phyloP scores from a whole-genome alignment of 345 rosid genomes.

The Ceriops tagal region DNA sequence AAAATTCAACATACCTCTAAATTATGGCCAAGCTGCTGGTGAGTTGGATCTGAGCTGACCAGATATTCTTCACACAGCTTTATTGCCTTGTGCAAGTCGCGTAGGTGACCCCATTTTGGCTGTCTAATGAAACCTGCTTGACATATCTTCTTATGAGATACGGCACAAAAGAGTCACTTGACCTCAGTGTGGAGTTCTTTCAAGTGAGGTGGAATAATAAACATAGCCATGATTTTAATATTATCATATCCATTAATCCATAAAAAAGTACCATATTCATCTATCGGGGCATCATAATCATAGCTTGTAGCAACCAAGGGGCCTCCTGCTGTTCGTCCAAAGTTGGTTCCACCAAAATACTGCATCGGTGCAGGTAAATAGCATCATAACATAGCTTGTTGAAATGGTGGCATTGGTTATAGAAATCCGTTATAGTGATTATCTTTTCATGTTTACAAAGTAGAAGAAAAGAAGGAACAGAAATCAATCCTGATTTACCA shows the following conservation, averaged over 20 bases:
- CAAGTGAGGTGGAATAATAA: background rate
- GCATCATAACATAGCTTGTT: background rate
- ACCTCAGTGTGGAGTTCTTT: background rate
- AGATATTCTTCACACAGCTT: slow-evolving; percentile 54
- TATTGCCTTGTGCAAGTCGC: slow-evolving; percentile 51
- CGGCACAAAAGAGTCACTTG: too few relatives aligned
- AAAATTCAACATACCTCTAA: slow-evolving; percentile 36
- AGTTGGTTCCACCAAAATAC: slow-evolving; percentile 75
- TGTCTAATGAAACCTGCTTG: slow-evolving; percentile 54
- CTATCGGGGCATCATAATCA: slow-evolving; percentile 69
- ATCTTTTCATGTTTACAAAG: background rate
- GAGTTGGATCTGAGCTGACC: slow-evolving; percentile 46
- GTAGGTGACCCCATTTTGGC: slow-evolving; percentile 70
- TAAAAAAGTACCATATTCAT: slow-evolving; percentile 51
- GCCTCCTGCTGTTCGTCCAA: slow-evolving; percentile 67
- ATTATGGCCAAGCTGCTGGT: slow-evolving; percentile 38
- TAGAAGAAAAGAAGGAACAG: background rate
- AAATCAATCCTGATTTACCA: slow-evolving; percentile 34
- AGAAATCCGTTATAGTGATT: background rate
- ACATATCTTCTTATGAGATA: background rate
- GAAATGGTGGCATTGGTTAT: background rate
- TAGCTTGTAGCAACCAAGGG: slow-evolving; percentile 63
- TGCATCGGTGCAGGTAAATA: slow-evolving; percentile 19
- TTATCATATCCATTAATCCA: background rate
- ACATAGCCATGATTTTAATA: background rate